Conservation (phyloP, 139 green algal species). For the Tetradesmus obliquus region DNA sequence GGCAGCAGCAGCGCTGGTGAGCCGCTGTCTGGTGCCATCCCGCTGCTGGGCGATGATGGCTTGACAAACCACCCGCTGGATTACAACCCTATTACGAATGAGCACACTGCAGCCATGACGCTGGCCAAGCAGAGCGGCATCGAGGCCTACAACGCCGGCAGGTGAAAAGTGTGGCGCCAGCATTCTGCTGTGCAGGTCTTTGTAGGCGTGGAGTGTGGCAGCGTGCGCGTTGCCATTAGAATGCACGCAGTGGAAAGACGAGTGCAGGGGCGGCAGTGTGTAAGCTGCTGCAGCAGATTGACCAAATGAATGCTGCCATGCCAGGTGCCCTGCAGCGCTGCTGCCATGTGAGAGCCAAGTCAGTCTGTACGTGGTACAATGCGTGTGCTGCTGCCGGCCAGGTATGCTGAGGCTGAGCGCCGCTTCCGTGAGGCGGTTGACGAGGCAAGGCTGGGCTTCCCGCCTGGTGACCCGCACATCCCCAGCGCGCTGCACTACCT, state of each 20-base stretch:
- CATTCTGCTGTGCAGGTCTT: neutral
- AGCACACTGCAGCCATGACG: conserved; percentile 73
- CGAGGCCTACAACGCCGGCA: conserved; percentile 65
- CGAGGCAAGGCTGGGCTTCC: conserved; percentile 73
- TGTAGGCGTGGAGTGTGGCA: neutral
- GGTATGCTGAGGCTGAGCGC: conserved; percentile 69
- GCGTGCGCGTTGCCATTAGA: neutral
- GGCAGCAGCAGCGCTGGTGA: neutral
- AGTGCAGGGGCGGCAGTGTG: neutral
- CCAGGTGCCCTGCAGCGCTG: neutral
- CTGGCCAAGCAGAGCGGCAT: conserved; percentile 59
- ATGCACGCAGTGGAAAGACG: neutral
- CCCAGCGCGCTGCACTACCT: conserved; percentile 79
- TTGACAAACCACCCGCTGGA: conserved; percentile 69
- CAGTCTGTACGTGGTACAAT: neutral
- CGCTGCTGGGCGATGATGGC: conserved; percentile 22
- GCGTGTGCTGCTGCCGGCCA: neutral
- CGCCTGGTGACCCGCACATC: conserved; percentile 73
- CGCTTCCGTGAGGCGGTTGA: conserved; percentile 69
- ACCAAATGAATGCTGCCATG: neutral
- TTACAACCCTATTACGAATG: conserved; percentile 71
- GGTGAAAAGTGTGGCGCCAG: conserved; percentile 40
- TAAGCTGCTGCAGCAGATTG: neutral
- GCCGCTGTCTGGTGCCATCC: conserved; percentile 27
- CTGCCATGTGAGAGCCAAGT: neutral